Evolutionary conservation across 2,329 filamentous ascomycete genomes (phyloP).

Genomic region (Aspergillus terreus): DNA sequence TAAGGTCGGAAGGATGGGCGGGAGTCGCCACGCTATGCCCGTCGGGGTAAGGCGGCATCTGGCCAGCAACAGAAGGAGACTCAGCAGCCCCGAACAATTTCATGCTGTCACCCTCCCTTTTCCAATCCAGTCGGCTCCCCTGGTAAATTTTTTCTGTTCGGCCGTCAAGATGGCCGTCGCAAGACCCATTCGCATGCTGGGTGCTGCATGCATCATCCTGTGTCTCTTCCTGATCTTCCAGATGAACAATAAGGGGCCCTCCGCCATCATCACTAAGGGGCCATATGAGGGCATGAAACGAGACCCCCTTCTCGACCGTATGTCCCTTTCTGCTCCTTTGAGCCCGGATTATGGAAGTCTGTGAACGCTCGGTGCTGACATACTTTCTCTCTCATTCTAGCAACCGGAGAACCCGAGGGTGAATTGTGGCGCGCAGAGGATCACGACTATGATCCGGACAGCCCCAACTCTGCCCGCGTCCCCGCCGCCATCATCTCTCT

Average conservation of each 20-base stretch:
- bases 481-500: slow-evolving; percentile 90
- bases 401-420: slow-evolving; percentile 77
- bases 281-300: slow-evolving; percentile 60
- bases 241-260: slow-evolving; percentile 57
- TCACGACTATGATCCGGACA: slow-evolving; percentile 73
- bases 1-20: not conserved
- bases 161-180: slow-evolving; percentile 69
- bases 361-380: slow-evolving; percentile 1
- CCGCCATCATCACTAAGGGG: slow-evolving; percentile 24
- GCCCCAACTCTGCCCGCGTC: slow-evolving; percentile 74
- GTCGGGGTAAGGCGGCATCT: slow-evolving; percentile 20
- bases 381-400: slow-evolving; percentile 45
- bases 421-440: slow-evolving; percentile 68
- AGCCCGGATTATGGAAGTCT: not conserved
- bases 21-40: slow-evolving; percentile 21
- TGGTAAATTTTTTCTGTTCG: slow-evolving; percentile 13
- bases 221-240: slow-evolving; percentile 78
- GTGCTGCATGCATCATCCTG: slow-evolving; percentile 65
- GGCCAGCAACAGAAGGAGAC: not conserved
- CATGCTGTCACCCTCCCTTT: not conserved
- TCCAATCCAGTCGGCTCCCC: not conserved
- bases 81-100: not conserved
- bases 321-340: slow-evolving; percentile 31
- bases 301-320: slow-evolving; percentile 86
- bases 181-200: slow-evolving; percentile 76